Evolutionary conservation across 257 asterid genomes (phyloP).

Genomic region (Lycium ferocissimum): DNA sequence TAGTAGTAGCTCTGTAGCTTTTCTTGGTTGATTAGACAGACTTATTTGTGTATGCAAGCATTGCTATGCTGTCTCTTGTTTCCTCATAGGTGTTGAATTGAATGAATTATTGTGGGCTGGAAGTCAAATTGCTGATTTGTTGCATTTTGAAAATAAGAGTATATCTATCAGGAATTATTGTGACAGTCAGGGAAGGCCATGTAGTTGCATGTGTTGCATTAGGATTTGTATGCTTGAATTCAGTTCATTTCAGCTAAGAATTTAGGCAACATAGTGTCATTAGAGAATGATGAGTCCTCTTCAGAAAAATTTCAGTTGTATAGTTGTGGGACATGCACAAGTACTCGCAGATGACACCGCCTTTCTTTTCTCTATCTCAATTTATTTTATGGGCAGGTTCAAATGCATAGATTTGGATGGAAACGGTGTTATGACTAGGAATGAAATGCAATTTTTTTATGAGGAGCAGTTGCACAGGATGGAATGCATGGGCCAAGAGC

Average conservation of each 20-base stretch:
- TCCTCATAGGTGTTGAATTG: neutral
- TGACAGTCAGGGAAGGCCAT: neutral
- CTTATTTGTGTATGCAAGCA: neutral
- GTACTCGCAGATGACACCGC: neutral
- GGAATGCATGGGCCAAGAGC: conserved; percentile 99
- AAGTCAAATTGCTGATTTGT: neutral
- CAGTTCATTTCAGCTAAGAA: conserved; percentile 13
- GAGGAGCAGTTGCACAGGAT: conserved; percentile 99
- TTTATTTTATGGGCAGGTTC: conserved; percentile 66
- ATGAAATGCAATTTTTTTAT: conserved; percentile 95
- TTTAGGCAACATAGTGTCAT: neutral
- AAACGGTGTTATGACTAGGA: conserved; percentile 88
- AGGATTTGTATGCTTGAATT: neutral
- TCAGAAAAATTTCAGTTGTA: neutral
- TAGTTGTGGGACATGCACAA: neutral
- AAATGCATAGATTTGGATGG: conserved; percentile 99
- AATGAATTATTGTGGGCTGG: neutral
- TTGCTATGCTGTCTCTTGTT: neutral
- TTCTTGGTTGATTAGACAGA: conserved; percentile 5
- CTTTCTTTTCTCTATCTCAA: conserved; percentile 25
- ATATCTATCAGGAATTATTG: neutral
- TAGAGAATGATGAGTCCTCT: conserved; percentile 16
- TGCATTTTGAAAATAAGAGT: neutral
- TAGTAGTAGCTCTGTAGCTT: neutral
- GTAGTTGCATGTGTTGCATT: conserved; percentile 18